Conservation (phyloP, 441 rosid genomes). For the Erodium chrysanthum region DNA sequence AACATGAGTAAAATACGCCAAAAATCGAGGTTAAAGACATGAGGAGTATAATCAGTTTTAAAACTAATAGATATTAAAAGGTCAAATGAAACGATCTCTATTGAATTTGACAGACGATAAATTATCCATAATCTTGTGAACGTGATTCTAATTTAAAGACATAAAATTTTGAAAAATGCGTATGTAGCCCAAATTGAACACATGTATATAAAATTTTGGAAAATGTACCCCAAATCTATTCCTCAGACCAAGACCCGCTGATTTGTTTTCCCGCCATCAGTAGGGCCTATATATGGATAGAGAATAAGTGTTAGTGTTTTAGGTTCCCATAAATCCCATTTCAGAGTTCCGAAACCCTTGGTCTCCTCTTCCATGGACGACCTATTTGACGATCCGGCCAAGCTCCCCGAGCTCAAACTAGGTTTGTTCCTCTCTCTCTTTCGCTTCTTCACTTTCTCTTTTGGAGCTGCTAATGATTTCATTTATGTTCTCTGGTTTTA, state of each 20-base stretch:
- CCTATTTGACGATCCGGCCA: conserved; percentile 42
- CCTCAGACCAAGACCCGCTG: background rate
- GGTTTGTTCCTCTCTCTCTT: conserved; percentile 28
- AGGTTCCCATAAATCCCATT: background rate
- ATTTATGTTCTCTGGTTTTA: conserved; percentile 21
- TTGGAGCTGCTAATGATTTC: conserved; percentile 1
- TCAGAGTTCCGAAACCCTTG: conserved; percentile 6
- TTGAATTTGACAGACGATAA: no score
- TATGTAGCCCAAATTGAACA: no score
- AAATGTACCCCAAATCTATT: background rate
- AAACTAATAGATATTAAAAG: no score
- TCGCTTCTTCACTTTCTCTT: conserved; percentile 12
- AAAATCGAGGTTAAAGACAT: no score
- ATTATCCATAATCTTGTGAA: no score
- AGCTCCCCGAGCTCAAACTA: conserved; percentile 87
- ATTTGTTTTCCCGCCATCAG: background rate
- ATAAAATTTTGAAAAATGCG: no score
- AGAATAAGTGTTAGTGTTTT: background rate
- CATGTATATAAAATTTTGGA: no score
- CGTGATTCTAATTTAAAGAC: no score
- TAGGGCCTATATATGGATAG: background rate
- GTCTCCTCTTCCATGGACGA: conserved; percentile 38
- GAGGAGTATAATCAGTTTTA: no score
- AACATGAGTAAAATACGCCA: no score
- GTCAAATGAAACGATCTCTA: no score